Evolutionary conservation across 176 grass and related monocot species (phyloP), one percentile per base, ranked within the genome.

Genomic region (Carex scoparia): DNA sequence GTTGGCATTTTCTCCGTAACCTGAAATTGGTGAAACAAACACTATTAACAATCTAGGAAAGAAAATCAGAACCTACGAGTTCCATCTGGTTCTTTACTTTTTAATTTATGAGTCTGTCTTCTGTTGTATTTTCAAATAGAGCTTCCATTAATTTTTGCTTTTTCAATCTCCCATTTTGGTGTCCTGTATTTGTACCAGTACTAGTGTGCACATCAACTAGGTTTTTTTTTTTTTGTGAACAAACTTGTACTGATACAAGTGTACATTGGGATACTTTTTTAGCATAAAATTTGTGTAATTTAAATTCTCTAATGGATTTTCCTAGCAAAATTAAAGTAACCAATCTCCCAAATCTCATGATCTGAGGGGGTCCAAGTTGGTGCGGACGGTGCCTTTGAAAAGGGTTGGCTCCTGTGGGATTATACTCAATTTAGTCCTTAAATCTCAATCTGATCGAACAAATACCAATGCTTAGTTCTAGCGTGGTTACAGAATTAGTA

Each of bases 331-430:
- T 18, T 3, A 84, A 16, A 3, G 49, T 84, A 83, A 78, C 89
- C 81, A 46, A 94, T 92, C 95, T 94, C 92, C 92, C 95, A 98
- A 86, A 98, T 98, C 85, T 98, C 95, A 77, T 90, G 72, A 72
- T 98, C 95, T 2, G 91, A 98, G 92, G 30, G 95, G 95, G 65
- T 94, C 95, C 92, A 98, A 85, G 87, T 98, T 98, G 19, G 74
- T 93, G 62, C 95, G 84, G 28, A 98, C 88, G 3, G 87, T 98
- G 84, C 95, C 95, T 84, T 89, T 93, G 82, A 98, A 98, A 77
- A 94, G 95, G 72, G 95, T 98, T 58, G 95, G 91, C 83, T 98
- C 92, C 86, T 98, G 95, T 61, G 92, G 95, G 61, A 98, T 98
- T 63, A 98, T 98, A 86, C 92, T 98, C 61, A 98, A 79, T 87